Evolutionary conservation across 768 basidiomycete genomes (phyloP).

Genomic region (Tubosaeta sp.): DNA sequence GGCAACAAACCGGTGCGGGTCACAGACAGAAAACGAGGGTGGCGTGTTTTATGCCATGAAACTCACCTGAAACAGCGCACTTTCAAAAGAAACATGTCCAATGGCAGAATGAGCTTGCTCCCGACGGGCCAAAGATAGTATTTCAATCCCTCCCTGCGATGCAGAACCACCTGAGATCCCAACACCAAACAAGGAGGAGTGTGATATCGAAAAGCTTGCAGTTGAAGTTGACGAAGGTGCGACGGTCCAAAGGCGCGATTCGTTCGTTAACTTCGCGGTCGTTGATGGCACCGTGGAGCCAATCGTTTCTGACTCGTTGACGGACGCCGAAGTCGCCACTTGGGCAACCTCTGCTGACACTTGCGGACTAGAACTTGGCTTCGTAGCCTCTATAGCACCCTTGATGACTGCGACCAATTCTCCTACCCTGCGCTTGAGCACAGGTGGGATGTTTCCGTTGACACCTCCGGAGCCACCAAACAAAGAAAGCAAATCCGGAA

Average conservation of each 20-base stretch:
- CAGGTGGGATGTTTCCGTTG: slow-evolving; percentile 46
- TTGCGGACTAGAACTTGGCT: background rate
- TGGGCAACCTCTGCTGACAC: background rate
- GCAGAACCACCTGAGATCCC: slow-evolving; percentile 3
- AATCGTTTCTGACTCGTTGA: slow-evolving; percentile 5
- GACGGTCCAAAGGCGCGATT: slow-evolving; percentile 20
- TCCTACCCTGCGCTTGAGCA: slow-evolving; percentile 56
- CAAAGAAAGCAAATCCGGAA: slow-evolving; percentile 54
- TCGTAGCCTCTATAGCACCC: slow-evolving; percentile 35
- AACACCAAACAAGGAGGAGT: slow-evolving; percentile 24
- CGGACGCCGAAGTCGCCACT: background rate
- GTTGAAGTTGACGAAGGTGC: slow-evolving; percentile 2
- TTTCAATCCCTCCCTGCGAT: background rate
- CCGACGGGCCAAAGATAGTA: background rate
- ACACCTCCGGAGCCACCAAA: slow-evolving; percentile 36
- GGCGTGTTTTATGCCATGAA: slow-evolving; percentile 4
- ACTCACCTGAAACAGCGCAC: slow-evolving; percentile 12
- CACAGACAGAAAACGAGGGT: slow-evolving; percentile 4
- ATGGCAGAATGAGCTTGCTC: slow-evolving; percentile 22
- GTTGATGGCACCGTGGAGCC: slow-evolving; percentile 5
- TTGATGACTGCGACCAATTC: slow-evolving; percentile 65
- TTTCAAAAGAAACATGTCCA: slow-evolving; percentile 46
- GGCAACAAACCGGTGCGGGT: background rate
- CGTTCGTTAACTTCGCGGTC: background rate
- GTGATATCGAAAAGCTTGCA: slow-evolving; percentile 10